Conservation (phyloP, 2,329 filamentous ascomycete species). For the Colletotrichum spinosum region DNA sequence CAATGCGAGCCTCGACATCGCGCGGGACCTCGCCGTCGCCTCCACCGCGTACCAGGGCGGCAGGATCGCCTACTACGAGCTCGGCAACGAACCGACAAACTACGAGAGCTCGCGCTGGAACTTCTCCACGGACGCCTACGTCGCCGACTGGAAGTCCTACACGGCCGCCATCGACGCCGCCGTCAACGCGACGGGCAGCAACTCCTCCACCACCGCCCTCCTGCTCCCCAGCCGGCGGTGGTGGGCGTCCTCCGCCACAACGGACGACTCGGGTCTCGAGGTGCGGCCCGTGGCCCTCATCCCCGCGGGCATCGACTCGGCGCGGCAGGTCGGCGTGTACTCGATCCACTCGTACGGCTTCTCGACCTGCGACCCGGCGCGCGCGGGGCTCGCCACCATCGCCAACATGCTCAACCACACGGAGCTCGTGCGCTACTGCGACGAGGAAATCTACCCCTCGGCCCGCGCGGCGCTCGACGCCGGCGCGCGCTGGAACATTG, state of each 20-base stretch:
- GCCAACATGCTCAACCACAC: slow-evolving; percentile 34
- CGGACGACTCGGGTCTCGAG: slow-evolving; percentile 36
- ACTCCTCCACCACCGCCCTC: background rate
- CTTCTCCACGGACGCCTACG: slow-evolving; percentile 31
- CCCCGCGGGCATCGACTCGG: slow-evolving; percentile 36
- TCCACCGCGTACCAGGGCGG: slow-evolving; percentile 31
- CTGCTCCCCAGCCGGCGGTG: slow-evolving; percentile 14
- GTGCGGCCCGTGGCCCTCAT: slow-evolving; percentile 38
- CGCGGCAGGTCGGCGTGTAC: slow-evolving; percentile 36
- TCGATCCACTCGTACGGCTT: slow-evolving; percentile 35
- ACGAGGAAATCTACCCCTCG: slow-evolving; percentile 44
- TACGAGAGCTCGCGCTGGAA: slow-evolving; percentile 34
- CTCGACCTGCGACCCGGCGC: slow-evolving; percentile 28
- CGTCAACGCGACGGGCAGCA: slow-evolving; percentile 21
- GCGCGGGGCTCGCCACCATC: slow-evolving; percentile 20
- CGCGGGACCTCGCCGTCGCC: slow-evolving; percentile 36
- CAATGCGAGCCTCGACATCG: slow-evolving; percentile 38
- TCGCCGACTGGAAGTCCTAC: slow-evolving; percentile 29
- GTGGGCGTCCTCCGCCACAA: slow-evolving; percentile 40
- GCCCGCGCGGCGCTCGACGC: slow-evolving; percentile 47
- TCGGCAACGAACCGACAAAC: slow-evolving; percentile 39
- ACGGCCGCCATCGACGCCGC: slow-evolving; percentile 19
- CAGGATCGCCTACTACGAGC: slow-evolving; percentile 37
- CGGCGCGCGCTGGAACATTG: slow-evolving; percentile 43
- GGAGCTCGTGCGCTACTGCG: slow-evolving; percentile 33